Conservation (phyloP, 768 basidiomycete species). For the Mycena crocata region DNA sequence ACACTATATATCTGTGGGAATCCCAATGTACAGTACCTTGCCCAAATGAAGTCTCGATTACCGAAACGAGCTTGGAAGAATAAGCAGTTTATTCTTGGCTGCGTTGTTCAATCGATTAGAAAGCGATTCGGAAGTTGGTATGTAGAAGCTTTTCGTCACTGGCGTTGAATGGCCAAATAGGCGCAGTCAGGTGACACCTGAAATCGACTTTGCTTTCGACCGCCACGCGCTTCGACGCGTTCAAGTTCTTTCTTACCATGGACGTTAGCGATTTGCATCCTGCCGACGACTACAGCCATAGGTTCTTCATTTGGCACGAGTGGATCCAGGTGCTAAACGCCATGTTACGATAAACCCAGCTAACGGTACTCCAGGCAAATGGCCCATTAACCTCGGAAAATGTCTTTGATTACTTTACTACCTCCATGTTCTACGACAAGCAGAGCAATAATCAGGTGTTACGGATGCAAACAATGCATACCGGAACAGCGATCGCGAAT, state of each 20-base stretch:
- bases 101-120: too few relatives aligned
- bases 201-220: neutral
- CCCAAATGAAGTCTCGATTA: too few relatives aligned
- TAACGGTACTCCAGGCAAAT: constrained; percentile 62
- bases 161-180: too few relatives aligned
- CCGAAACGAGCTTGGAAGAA: too few relatives aligned
- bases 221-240: constrained; percentile 14
- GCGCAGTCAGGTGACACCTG: too few relatives aligned
- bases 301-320: constrained; percentile 93
- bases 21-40: too few relatives aligned
- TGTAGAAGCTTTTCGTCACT: too few relatives aligned
- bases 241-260: constrained; percentile 56
- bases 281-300: constrained; percentile 82
- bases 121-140: too few relatives aligned
- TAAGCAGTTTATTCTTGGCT: too few relatives aligned
- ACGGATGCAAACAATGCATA: constrained; percentile 94
- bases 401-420: constrained; percentile 91
- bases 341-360: constrained; percentile 9
- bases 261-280: constrained; percentile 77
- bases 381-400: constrained; percentile 82
- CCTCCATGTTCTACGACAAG: constrained; percentile 95
- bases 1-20: too few relatives aligned
- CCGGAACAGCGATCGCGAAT: constrained; percentile 78
- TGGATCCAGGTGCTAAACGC: constrained; percentile 74
- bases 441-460: constrained; percentile 93